These are phyloP conservation scores for Capsicum pubescens DNA, from an alignment of 257 asterid genomes.

Conservation along the genomic window DNA sequence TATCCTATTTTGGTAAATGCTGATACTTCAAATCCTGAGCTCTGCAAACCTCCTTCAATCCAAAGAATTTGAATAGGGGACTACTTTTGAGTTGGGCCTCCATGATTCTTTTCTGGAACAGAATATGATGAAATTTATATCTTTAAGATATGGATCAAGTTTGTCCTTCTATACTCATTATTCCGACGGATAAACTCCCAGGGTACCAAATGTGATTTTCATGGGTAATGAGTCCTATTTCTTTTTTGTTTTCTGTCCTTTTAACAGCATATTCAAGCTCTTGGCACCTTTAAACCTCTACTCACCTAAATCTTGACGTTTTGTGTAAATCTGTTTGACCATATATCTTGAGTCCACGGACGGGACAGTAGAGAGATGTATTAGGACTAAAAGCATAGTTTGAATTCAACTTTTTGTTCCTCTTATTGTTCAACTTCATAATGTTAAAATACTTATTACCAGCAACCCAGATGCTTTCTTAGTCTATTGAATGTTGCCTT, in stretches of 20 bases:
- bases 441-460: neutral
- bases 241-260: neutral
- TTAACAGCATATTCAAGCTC: neutral
- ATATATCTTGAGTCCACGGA: neutral
- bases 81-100: neutral
- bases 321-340: neutral
- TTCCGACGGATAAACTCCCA: neutral
- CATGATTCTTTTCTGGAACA: neutral
- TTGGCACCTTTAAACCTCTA: neutral
- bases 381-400: neutral
- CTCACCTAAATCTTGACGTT: neutral
- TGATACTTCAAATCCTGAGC: neutral
- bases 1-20: neutral
- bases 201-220: conserved; percentile 4
- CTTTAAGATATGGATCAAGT: neutral
- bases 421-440: neutral
- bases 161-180: neutral
- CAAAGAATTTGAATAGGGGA: neutral
- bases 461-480: neutral
- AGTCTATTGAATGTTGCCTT: neutral
- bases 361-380: neutral
- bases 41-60: neutral
- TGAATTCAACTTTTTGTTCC: neutral
- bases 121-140: neutral
- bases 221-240: neutral